Conservation (phyloP, 2,329 filamentous ascomycete genomes). For the Bipolaris gigantea region DNA sequence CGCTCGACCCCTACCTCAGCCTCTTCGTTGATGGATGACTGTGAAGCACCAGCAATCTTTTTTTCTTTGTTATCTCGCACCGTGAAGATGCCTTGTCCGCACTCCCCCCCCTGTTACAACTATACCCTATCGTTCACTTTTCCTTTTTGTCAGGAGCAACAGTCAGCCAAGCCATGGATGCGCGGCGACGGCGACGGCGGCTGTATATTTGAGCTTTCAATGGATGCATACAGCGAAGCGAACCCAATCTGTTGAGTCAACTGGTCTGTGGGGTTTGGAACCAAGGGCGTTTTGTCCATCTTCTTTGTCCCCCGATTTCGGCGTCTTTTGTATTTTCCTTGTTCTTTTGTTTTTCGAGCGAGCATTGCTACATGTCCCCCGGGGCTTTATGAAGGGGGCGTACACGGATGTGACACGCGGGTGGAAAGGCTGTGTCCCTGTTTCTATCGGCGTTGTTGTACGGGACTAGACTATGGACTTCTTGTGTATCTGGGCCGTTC, state of each 20-base stretch:
- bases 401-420: conserved; percentile 3
- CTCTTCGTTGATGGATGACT: not conserved
- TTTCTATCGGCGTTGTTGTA: conserved; percentile 4
- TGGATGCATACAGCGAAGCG: not conserved
- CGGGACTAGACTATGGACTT: not conserved
- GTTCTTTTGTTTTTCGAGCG: conserved; percentile 1
- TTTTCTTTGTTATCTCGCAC: conserved; percentile 1
- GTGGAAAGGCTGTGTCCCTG: not conserved
- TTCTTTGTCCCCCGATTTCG: not conserved
- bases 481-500: not conserved
- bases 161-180: not conserved
- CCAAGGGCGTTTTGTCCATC: conserved; percentile 2
- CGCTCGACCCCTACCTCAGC: conserved; percentile 15
- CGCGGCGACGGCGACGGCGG: not conserved
- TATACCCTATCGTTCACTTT: conserved; percentile 11
- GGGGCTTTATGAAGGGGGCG: not conserved
- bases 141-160: not conserved
- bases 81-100: not conserved
- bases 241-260: not conserved
- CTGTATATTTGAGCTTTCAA: not conserved
- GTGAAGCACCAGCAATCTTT: not conserved
- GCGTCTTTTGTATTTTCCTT: not conserved
- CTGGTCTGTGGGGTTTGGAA: not conserved
- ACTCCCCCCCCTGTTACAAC: not conserved
- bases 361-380: conserved; percentile 3